phyloP scores from a whole-genome alignment of 148 eudicot species.

The Chenopodium suecicum region DNA sequence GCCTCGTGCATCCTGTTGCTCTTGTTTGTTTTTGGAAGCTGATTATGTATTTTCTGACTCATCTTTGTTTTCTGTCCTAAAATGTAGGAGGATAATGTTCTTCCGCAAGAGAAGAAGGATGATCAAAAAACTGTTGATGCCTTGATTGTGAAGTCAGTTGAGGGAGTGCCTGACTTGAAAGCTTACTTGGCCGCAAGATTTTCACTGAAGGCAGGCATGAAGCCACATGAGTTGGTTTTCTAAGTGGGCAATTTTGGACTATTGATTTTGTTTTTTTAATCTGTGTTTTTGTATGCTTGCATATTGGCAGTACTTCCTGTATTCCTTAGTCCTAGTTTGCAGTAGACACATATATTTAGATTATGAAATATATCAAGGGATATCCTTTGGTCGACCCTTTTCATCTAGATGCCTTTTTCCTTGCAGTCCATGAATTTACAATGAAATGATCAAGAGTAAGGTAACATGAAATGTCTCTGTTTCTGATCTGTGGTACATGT shows the following conservation, averaged over 20 bases:
- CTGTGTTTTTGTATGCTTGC: background rate
- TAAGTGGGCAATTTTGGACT: constrained; percentile 25
- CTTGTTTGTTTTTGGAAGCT: no score
- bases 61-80: background rate
- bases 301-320: constrained; percentile 15
- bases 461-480: background rate
- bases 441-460: background rate
- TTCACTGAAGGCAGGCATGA: constrained; percentile 58
- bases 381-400: background rate
- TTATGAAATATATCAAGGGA: constrained; percentile 17
- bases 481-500: no score
- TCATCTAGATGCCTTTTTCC: background rate
- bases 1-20: no score
- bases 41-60: background rate
- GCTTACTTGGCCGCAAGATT: constrained; percentile 49
- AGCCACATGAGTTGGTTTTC: constrained; percentile 68
- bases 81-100: constrained; percentile 44
- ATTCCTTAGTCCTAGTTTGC: constrained; percentile 7
- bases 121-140: constrained; percentile 51
- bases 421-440: background rate
- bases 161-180: constrained; percentile 52
- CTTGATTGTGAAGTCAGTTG: constrained; percentile 37
- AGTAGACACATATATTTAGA: constrained; percentile 2
- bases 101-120: constrained; percentile 66
- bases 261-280: background rate